Evolutionary conservation across 2,329 filamentous ascomycete species (phyloP).

Genomic region (Penicillium sp.): DNA sequence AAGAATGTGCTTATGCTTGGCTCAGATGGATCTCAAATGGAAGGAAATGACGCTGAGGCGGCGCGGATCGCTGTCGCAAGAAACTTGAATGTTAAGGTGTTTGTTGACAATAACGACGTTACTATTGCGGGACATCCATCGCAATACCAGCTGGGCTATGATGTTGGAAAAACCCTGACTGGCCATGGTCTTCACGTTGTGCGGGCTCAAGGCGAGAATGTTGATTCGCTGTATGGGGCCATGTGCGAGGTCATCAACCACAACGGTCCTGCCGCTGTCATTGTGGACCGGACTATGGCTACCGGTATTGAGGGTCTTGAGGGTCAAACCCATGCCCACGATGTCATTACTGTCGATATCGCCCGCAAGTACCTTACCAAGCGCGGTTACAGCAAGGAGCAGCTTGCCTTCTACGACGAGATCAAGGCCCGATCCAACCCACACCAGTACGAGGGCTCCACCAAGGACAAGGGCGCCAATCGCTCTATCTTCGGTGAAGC

Average conservation of each 20-base stretch:
- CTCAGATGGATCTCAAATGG: slow-evolving; percentile 44
- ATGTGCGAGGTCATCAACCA: slow-evolving; percentile 33
- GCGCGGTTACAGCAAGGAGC: slow-evolving; percentile 35
- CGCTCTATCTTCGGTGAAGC: slow-evolving; percentile 42
- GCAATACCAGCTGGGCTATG: slow-evolving; percentile 40
- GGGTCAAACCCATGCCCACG: slow-evolving; percentile 37
- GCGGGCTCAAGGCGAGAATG: slow-evolving; percentile 36
- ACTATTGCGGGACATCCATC: slow-evolving; percentile 44
- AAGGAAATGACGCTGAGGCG: slow-evolving; percentile 44
- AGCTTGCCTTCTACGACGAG: slow-evolving; percentile 37
- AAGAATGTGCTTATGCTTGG: slow-evolving; percentile 40
- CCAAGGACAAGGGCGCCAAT: slow-evolving; percentile 39
- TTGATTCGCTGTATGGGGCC: slow-evolving; percentile 37
- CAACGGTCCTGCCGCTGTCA: slow-evolving; percentile 35
- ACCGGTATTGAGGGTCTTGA: slow-evolving; percentile 39
- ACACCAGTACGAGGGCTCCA: slow-evolving; percentile 35
- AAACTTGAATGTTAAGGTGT: slow-evolving; percentile 40
- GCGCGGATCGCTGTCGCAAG: slow-evolving; percentile 40
- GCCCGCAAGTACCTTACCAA: slow-evolving; percentile 39
- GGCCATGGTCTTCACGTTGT: slow-evolving; percentile 41
- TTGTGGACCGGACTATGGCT: slow-evolving; percentile 38
- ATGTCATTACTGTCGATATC: slow-evolving; percentile 39
- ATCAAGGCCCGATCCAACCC: slow-evolving; percentile 34
- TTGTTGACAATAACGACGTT: slow-evolving; percentile 44
- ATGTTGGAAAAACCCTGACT: slow-evolving; percentile 32